Evolutionary conservation across 441 rosid species (phyloP), one percentile per base, ranked within the genome.

Genomic region (Corymbia citriodora): DNA sequence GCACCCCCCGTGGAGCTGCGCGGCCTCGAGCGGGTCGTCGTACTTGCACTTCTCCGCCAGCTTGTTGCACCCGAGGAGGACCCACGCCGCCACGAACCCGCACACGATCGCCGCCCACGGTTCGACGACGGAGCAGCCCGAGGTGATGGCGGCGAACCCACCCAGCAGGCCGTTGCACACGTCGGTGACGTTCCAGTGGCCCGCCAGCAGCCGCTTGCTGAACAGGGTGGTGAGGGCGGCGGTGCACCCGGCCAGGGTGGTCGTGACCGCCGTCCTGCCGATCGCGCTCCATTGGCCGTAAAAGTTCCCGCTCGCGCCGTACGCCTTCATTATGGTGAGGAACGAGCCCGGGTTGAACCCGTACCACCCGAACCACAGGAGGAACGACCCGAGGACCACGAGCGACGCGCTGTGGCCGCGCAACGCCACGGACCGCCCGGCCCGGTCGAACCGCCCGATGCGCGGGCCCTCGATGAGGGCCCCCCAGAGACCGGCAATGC

Each of bases 401-500:
- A 90, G 91, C 52, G 91, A 88, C 21, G 90, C 90, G 19, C 91
- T 90, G 83, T 90, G 91, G 53, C 91, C 91, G n/a, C 91, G 91
- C 63, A 90, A 82, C 0, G 55, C 90, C 49, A 90, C 88, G 50
- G 91, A 82, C 10, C 91, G 90, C n/a, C 91, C 90, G 0, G 82
- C 88, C n/a, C 21, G 57, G 55, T 90, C 91, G 85, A 88, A 90
- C 45, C 91, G 88, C 52, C 91, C 91, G 1, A 88, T 88, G 31
- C 91, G 91, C 11, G 91, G 91, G 18, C 91, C 91, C 87, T 90
- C 91, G n/a, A 90, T 82, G 17, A 90, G 74, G 36, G 91, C 91
- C 40, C 91, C 91, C 91, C 91, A 90, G 29, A 90, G 90, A 4
- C 91, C 91, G 6, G 91, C 91, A n/a, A 90, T 88, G n/a, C 91